phyloP scores from a whole-genome alignment of 257 asterid genomes.

The Nicotiana tomentosiformis region DNA sequence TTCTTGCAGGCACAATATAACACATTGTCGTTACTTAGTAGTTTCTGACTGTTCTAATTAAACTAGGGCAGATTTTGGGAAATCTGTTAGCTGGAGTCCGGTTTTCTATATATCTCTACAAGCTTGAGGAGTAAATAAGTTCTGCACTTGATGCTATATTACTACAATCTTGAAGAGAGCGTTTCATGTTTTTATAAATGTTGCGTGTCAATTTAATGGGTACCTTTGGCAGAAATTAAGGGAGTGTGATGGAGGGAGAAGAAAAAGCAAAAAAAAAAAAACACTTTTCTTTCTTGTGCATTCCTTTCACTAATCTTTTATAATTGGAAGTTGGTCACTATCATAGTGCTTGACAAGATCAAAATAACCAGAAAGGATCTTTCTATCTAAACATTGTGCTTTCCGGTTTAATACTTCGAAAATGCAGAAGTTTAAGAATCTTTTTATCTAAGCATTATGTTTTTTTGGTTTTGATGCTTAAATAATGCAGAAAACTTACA shows the following conservation, averaged over 20 bases:
- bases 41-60: neutral
- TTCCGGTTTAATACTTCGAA: neutral
- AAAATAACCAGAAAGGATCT: neutral
- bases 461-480: neutral
- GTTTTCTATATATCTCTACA: neutral
- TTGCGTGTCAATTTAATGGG: neutral
- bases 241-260: neutral
- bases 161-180: neutral
- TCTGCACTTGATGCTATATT: neutral
- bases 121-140: neutral
- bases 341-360: neutral
- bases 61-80: neutral
- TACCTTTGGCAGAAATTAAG: neutral
- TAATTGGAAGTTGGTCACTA: neutral
- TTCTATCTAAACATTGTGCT: neutral
- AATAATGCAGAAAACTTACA: slow-evolving; percentile 67
- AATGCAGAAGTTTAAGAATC: slow-evolving; percentile 77
- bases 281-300: neutral
- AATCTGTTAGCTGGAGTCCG: neutral
- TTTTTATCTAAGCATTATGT: slow-evolving; percentile 18
- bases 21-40: neutral
- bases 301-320: slow-evolving; percentile 3
- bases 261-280: neutral
- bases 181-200: neutral
- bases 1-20: neutral